phyloP scores from a whole-genome alignment of 2,329 filamentous ascomycete species.

The Fulvia fulva region DNA sequence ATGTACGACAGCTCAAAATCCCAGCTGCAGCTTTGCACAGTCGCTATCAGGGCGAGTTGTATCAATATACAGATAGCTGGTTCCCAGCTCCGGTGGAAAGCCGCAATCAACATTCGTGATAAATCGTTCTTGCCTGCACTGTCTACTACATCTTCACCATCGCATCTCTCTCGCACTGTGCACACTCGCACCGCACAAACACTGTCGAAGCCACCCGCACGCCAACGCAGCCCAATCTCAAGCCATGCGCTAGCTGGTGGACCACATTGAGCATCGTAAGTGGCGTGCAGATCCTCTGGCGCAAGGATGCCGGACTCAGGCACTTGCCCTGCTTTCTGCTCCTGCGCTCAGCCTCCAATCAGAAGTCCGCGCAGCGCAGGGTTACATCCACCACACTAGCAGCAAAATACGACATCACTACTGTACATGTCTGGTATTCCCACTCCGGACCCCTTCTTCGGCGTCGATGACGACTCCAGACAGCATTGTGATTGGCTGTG shows the following conservation, averaged over 20 bases:
- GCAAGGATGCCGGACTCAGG: neutral
- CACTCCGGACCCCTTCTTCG: neutral
- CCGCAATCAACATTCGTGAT: neutral
- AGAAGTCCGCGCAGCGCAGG: neutral
- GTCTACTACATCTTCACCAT: neutral
- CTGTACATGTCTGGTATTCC: neutral
- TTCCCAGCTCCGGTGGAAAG: neutral
- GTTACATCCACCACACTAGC: neutral
- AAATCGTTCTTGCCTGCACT: neutral
- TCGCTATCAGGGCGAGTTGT: constrained; percentile 16
- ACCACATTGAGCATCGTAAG: constrained; percentile 3
- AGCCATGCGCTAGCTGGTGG: no score
- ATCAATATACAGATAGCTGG: neutral
- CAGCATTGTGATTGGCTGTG: neutral
- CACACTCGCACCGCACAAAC: neutral
- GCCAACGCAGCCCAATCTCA: constrained; percentile 3
- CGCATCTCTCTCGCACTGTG: neutral
- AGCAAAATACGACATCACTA: neutral
- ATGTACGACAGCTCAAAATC: constrained; percentile 10
- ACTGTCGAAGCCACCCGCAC: neutral
- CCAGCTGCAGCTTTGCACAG: constrained; percentile 7
- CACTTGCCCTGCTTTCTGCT: constrained; percentile 2
- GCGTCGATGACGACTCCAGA: neutral
- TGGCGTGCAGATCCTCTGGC: constrained; percentile 8
- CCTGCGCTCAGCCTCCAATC: neutral